Evolutionary conservation across 2,329 filamentous ascomycete genomes (phyloP).

Genomic region (Annulohypoxylon truncatum): DNA sequence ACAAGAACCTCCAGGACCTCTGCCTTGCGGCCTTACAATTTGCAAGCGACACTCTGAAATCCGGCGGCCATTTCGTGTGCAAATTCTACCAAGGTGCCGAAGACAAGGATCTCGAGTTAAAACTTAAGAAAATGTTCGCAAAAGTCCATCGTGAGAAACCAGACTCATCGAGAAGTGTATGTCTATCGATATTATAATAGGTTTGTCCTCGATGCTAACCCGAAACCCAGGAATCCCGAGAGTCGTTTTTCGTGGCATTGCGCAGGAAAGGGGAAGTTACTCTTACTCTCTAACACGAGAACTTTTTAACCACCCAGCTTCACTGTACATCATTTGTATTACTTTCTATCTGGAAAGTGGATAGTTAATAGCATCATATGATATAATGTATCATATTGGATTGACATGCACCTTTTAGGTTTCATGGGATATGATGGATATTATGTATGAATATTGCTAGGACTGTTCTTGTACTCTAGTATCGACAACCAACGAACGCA

Average conservation of each 20-base stretch:
- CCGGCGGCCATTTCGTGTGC: conserved; percentile 91
- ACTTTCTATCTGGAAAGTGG: neutral
- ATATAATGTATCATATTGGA: neutral
- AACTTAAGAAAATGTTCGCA: conserved; percentile 79
- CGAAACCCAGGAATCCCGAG: conserved; percentile 78
- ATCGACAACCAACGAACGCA: neutral
- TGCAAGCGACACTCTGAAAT: conserved; percentile 82
- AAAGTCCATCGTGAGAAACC: conserved; percentile 91
- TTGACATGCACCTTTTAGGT: neutral
- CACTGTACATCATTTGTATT: neutral
- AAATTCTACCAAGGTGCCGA: conserved; percentile 96
- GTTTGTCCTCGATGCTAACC: conserved; percentile 6
- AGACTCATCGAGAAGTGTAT: conserved; percentile 85
- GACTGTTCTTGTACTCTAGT: neutral
- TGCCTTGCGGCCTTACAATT: conserved; percentile 88
- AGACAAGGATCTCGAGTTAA: conserved; percentile 81
- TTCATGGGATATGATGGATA: neutral
- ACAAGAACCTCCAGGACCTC: conserved; percentile 73
- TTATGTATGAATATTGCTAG: neutral
- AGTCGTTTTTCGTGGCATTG: conserved; percentile 87
- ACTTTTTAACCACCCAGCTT: neutral
- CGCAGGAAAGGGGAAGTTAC: conserved; percentile 67
- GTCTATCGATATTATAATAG: conserved; percentile 47
- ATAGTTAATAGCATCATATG: neutral
- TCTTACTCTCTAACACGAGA: conserved; percentile 24